Base-by-base conservation (phyloP, 768 basidiomycete genomes). In the Kwoniella bestiolae region DNA sequence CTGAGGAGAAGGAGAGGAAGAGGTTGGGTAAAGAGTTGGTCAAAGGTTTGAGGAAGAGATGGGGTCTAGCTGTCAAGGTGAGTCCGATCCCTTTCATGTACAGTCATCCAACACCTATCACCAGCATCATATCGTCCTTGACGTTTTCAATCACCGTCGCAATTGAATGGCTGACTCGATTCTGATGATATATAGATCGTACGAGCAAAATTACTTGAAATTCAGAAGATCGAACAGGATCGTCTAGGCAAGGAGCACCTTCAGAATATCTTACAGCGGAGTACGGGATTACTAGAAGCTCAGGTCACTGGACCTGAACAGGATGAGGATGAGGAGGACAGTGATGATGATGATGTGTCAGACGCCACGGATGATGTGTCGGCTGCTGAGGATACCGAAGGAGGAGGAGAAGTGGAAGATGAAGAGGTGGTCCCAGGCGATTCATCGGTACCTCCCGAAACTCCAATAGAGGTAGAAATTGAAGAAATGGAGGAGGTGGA, bases 201-300 rank as follows among this genome's bases (percentile, higher is more conserved):
- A 9, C 69, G 76, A 28, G 74, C 73, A 1, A 63, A 69, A 71
- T 85, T 87, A 66, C 83, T 89, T 35, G 82, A 86, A 45, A 84
- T 83, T 56, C 82, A 84, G 12, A 90, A 91, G 75, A 89, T 84
- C 18, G 93, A 96, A 80, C 90, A 94, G 79, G 85, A 87, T 68
- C 85, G 87, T 32, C 84, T 88, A 5, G 92, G 94, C 0, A 89
- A 89, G 66, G 87, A 89, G 68, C 94, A 96, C 81, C 85, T 97
- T 23, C 91, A 94, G 78, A 91, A 90, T 3, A 91, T 97, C 68
- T 83, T 97, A 50, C 87, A 92, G 80, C 90, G 94, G 73, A 94
- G 92, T 35, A 91, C 91, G 0, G 88, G 90, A 52, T 87, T 95
- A 62, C 82, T 96, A 65, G 89, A 90, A 73, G 90, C 91, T 1